Conservation (phyloP, 345 rosid species). For the Sonneratia alba region DNA sequence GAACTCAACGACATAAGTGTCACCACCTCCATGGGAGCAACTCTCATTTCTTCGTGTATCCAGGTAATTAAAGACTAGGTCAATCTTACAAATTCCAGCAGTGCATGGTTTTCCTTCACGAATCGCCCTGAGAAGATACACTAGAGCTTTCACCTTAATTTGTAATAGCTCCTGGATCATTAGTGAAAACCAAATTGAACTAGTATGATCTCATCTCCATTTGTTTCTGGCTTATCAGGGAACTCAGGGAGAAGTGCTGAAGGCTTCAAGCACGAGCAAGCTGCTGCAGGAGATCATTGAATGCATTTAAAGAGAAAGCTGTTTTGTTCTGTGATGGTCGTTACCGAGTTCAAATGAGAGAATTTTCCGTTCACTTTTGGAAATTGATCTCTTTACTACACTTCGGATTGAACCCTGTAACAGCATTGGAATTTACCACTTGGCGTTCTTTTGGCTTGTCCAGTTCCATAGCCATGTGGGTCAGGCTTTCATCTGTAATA, state of each 20-base stretch:
- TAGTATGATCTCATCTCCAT: too few species aligned
- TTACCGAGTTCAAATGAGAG: neutral
- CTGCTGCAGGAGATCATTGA: constrained; percentile 32
- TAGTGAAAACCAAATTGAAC: too few species aligned
- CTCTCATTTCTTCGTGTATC: constrained; percentile 21
- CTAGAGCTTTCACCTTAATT: too few species aligned
- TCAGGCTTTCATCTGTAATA: neutral
- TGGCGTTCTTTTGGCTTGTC: neutral
- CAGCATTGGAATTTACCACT: neutral
- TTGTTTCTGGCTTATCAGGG: constrained; percentile 20
- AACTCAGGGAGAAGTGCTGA: constrained; percentile 16
- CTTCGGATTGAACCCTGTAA: neutral
- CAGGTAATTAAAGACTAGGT: too few species aligned
- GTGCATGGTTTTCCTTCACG: too few species aligned
- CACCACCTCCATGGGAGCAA: constrained; percentile 43
- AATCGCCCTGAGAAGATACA: too few species aligned
- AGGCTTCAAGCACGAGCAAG: constrained; percentile 21
- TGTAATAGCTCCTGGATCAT: too few species aligned
- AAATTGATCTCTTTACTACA: neutral
- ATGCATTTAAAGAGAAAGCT: constrained; percentile 13
- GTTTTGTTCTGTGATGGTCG: neutral
- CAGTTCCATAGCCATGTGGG: neutral
- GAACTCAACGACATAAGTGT: constrained; percentile 49
- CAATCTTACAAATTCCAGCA: too few species aligned
- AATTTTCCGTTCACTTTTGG: neutral